Percentiles rank a stretch among this genome's conserved stretches.
Evolutionary conservation across 2,329 filamentous ascomycete genomes (phyloP).

Genomic region (Penicillium polonicum): DNA sequence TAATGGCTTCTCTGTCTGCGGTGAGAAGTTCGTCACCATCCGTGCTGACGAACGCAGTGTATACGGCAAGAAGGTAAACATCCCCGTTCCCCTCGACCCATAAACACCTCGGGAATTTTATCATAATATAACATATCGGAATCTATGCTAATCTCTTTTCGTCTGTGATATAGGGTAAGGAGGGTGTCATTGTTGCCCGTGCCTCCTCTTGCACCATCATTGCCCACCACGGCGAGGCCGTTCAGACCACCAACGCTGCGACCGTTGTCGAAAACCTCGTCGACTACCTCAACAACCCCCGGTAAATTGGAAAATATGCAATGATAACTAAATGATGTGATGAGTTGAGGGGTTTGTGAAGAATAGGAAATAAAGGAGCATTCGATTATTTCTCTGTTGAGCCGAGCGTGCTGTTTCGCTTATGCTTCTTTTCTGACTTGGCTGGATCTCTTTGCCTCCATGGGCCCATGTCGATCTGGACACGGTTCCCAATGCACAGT

Average conservation of each 20-base stretch:
- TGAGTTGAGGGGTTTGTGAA: conserved; percentile 24
- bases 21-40: conserved; percentile 75
- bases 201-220: conserved; percentile 86
- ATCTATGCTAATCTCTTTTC: conserved; percentile 4
- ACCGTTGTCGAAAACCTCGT: conserved; percentile 78
- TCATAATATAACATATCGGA: neutral
- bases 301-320: conserved; percentile 51
- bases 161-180: conserved; percentile 60
- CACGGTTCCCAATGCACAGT: conserved; percentile 5
- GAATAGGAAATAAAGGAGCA: conserved; percentile 26
- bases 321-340: conserved; percentile 17
- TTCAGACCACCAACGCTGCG: conserved; percentile 72
- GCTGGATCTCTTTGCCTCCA: conserved; percentile 2
- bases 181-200: conserved; percentile 80
- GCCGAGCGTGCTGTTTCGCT: conserved; percentile 1
- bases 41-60: conserved; percentile 74
- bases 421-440: conserved; percentile 3
- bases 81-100: conserved; percentile 18
- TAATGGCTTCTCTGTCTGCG: conserved; percentile 72
- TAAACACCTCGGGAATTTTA: conserved; percentile 6
- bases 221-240: conserved; percentile 75
- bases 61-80: conserved; percentile 77
- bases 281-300: conserved; percentile 77
- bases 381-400: conserved; percentile 11
- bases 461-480: neutral